Evolutionary conservation across 1,284 basidiomycete species (phyloP), one percentile per base, ranked within the genome.

Genomic region (Chalciporus piperatoides): DNA sequence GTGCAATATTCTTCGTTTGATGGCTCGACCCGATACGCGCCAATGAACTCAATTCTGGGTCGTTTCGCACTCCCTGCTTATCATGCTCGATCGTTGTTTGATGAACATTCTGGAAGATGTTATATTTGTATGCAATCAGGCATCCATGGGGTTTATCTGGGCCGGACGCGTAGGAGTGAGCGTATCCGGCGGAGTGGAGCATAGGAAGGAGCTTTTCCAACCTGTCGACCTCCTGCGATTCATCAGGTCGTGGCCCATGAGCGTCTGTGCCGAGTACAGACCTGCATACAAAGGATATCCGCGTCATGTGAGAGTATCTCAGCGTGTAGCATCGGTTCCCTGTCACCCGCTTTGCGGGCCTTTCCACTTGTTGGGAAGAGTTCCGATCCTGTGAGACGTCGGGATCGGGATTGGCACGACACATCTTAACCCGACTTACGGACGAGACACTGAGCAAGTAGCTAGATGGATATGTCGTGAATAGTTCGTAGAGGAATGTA

Each of bases 231-330:
- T 91, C 89, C 86, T 92, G 60, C 11, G 27, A 46, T 27, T n/a
- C 7, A 30, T 63, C 7, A 49, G 36, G 28, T 32, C 38, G 5
- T 12, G 38, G 36, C 32, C 4, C 15, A 32, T 38, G 42, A 37
- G 40, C 12, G 6, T 5, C 36, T 15, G 12, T 27, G 32, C 12
- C 35, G 41, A 37, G 14, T 25, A 64, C 66, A 57, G 62, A 86
- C 91, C 74, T 94, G 92, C 36, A 95, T 75, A 63, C 92, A 94
- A 44, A 92, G 70, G 15, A 95, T 79, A 65, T 94, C 89, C 1
- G 86, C 81, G 21, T 77, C 61, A 49, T 86, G 80, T 2, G 76
- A 74, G 21, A 80, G 67, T 25, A 94, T 75, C 66, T 95, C 92
- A 41, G 75, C 73, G 56, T 82, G 77, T 10, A 92, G 70, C 86